Evolutionary conservation across 73 alveolate genomes (phyloP).

Genomic region (Uronychia setigera): DNA sequence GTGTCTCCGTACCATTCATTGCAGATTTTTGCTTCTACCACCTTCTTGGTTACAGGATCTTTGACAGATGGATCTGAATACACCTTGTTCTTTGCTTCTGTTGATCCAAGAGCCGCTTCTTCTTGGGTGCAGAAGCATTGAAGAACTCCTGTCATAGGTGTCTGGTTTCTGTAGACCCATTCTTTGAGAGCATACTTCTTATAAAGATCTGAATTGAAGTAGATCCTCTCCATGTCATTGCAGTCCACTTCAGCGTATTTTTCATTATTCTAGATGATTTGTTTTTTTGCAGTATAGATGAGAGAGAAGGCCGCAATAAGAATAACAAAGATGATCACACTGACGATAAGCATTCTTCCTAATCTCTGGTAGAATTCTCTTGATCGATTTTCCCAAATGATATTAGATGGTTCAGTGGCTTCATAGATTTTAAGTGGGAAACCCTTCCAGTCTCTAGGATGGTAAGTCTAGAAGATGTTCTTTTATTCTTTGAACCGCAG

Average conservation of each 20-base stretch:
- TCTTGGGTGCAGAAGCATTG: constrained; percentile 36
- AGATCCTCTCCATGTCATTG: not conserved
- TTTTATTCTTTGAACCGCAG: not conserved
- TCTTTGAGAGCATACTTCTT: constrained; percentile 15
- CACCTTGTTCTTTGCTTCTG: not conserved
- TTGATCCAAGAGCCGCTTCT: not conserved
- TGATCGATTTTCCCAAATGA: constrained; percentile 63
- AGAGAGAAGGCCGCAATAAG: constrained; percentile 13
- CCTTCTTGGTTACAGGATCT: not conserved
- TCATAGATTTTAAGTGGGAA: not conserved
- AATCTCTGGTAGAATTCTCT: not conserved
- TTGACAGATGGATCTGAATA: not conserved
- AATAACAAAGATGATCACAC: not conserved
- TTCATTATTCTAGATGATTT: not conserved
- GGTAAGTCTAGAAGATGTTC: constrained; percentile 8
- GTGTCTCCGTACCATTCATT: not conserved
- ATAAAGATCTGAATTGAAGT: not conserved
- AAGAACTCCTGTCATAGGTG: constrained; percentile 11
- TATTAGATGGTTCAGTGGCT: constrained; percentile 58
- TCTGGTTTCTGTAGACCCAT: constrained; percentile 1
- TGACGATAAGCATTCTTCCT: not conserved
- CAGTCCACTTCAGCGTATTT: constrained; percentile 22
- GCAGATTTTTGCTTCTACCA: not conserved
- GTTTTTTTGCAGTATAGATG: constrained; percentile 6
- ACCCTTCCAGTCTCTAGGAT: constrained; percentile 8